Evolutionary conservation across 176 grass and related monocot species (phyloP), one percentile per base, ranked within the genome.

Genomic region (Triticum monococcum): DNA sequence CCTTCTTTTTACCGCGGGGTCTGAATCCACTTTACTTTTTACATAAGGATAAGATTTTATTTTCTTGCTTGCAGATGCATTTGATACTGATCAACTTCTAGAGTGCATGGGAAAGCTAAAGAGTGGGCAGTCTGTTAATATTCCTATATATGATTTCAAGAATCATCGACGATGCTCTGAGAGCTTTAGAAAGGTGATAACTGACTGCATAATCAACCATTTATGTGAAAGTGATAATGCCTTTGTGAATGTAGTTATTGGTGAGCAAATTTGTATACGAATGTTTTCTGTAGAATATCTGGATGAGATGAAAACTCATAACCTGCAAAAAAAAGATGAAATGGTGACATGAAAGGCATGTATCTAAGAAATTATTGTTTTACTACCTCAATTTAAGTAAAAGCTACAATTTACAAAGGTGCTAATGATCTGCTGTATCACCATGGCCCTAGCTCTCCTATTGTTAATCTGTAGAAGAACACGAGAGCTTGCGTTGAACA

Each of bases 61-160:
- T 66, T 57, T 69, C 33, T 59, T 43, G 78, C 84, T 24, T 72
- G 68, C 87, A 99, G 97, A 96, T 90, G 97, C 94, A 60, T 99
- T 99, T 43, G 89, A 99, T 79, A 96, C 94, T 23, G 90, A 99
- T 54, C 64, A 75, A 32, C 86, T 99, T 81, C 77, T 99, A 28
- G 88, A 81, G 74, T 96, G 97, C 89, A 92, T 99, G 94, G 86
- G 77, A 88, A 89, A 92, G 26, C 85, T 99, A 61, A 99, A 84
- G 76, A 79, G 78, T 77, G 97, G 93, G 22, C 85, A 91, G 12
- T 76, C 94, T 85, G 90, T 89, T 59, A 82, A 87, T 73, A 88
- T 99, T 85, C 97, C 93, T 62, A 94, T 94, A 74, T 99, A 99
- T 81, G 92, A 99, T 92, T 96, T 96, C 86, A 99, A 96, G 89